Evolutionary conservation across 192 early-diverging fungal genomes (phyloP), one percentile per base, ranked within the genome.

Genomic region (Coemansia sp.): DNA sequence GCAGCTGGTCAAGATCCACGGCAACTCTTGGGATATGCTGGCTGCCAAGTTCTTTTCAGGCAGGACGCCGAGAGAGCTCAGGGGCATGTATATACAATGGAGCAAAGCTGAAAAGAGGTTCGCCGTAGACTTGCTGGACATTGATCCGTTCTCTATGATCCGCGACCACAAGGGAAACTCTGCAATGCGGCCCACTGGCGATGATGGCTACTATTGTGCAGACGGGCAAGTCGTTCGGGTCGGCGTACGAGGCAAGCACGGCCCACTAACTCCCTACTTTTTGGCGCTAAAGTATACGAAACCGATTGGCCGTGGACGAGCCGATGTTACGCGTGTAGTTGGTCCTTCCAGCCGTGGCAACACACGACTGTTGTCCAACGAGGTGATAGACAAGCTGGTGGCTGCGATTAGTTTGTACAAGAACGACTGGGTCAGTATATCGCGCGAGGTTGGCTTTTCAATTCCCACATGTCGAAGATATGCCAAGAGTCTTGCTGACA

Each of bases 401-500:
- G 63, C 73, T 8, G 82, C 82, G 5, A 51, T 84, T 4, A 34
- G 43, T n/a, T 41, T 34, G 22, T 51, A 79, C 46, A 54, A 43
- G 29, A 76, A 74, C 65, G 82, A 84, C 74, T 84, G 82, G 82
- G 47, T 79, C 13, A 54, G 60, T 55, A 70, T 84, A 66, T 79
- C 82, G n/a, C 70, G 71, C 61, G 62, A 72, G 31, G 62, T 79
- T 16, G 74, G 73, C 10, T 52, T 76, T 29, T 62, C 73, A 12
- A 74, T 67, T 24, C 18, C 5, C 6, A 29, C 29, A n/a, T 82
- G 80, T 36, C 42, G 75, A 36, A 54, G 10, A 34, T 67, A 72
- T 40, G 75, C 75, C 5, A 33, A 74, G 10, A 11, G 29, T 4
- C 61, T 82, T 33, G 67, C 61, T 10, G 57, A 29, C 22, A 68